Evolutionary conservation across 1,139 yeast species (phyloP), one percentile per base, ranked within the genome.

Genomic region (Kluyveromyces sp.): DNA sequence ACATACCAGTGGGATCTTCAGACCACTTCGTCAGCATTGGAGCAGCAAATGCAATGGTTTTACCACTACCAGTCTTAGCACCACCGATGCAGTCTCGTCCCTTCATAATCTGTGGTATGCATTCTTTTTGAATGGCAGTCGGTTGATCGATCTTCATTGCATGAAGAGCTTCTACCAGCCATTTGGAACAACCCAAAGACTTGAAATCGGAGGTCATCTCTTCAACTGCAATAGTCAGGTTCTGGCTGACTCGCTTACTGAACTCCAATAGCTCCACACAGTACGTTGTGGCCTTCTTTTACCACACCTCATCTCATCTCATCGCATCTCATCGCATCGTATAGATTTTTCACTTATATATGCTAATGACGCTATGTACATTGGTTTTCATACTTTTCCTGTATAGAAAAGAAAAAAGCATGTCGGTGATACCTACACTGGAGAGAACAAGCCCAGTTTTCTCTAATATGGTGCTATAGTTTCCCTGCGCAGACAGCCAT

Each of bases 11-110:
- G 0, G 98, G 98, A 58, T 94, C 98, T 54, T 80, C 83, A 0
- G 96, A 84, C 96, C 98, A 92, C 57, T 81, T 75, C 1, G 94
- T 80, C 45, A 92, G 69, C 88, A 92, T 92, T 1, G 98, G 98
- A 19, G 89, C 94, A 0, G 94, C 97, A 73, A 92, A 92, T 0
- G 98, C 96, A 29, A 94, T 82, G 2, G 99, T 92, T 61, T 92
- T 92, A 75, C 99, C 99, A 28, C 94, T 83, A 67, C 99, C 99
- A 0, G 99, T 92, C 64, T 85, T 85, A 36, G 99, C 98, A 32
- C 98, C 98, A 42, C 98, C 99, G 41, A 92, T 92, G 63, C 96
- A 89, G 63, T 89, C 96, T 53, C 80, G 51, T 13, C 70, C 96
- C 31, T 70, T 71, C 37, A 92, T 63, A 48, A 92, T 85, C 47